Base-by-base conservation (phyloP, 805 yeast genomes). In the Kodamaea jinghongensis region DNA sequence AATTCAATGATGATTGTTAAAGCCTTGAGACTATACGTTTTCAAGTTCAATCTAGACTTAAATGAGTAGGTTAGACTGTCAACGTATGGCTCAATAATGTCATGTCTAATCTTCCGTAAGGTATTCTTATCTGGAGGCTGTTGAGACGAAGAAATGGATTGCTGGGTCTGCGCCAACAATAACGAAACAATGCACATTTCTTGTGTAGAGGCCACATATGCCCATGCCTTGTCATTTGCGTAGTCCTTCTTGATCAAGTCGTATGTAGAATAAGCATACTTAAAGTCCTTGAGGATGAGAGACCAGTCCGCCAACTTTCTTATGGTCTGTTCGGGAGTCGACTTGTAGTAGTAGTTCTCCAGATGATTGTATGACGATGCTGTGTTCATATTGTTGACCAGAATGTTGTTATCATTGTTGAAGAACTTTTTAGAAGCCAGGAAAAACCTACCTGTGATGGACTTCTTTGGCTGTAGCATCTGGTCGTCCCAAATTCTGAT, bases 261-360 rank as follows among this genome's bases (percentile, higher is more conserved):
- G 57, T 91, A 91, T 1, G 88, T 84, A 1, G 85, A 70, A 53
- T 84, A 83, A 2, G 97, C 93, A 42, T 78, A 80, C 56, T 82
- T 81, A 69, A 84, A 91, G 64, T 93, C 96, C 27, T 89, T 76
- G n/a, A 90, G 63, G 80, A 93, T 86, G 52, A 91, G 79, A 5
- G 89, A 80, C 87, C 95, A 87, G 58, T 93, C 99, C 0, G 95
- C 98, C 17, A 91, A 66, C 54, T 85, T 83, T 36, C 98, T 70
- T 17, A 89, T 71, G 31, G 78, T 71, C 55, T 86, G 84, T 50
- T 88, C 96, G 1, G 81, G 73, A 0, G 88, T 69, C 2, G 75
- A 67, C 8, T 78, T 76, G 31, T 75, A 62, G 54, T 88, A 89
- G 49, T 69, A 78, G 15, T 81, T 83, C 31, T 71, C 78, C 3